Conservation (phyloP, 2,329 filamentous ascomycete species). For the Dothideomycetidae sp. region DNA sequence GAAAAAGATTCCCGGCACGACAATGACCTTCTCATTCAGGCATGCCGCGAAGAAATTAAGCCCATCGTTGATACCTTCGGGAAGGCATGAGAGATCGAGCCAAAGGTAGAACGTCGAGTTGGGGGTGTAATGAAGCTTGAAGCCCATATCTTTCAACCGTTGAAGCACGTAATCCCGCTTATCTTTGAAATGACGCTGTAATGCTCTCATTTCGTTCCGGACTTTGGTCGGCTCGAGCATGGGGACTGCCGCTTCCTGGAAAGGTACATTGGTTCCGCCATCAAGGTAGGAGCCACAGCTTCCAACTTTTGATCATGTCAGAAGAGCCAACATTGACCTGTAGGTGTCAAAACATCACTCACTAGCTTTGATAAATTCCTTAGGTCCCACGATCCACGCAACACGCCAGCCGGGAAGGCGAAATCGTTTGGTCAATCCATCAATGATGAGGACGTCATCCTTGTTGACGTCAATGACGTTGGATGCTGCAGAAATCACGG, state of each 20-base stretch:
- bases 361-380: no score
- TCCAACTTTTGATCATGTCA: no score
- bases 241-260: conserved; percentile 82
- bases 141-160: conserved; percentile 72
- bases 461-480: conserved; percentile 83
- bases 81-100: conserved; percentile 51
- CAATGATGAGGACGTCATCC: conserved; percentile 76
- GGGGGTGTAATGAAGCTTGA: conserved; percentile 63
- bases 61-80: conserved; percentile 75
- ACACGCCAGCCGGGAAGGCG: conserved; percentile 92
- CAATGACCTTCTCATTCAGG: conserved; percentile 85
- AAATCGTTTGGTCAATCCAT: conserved; percentile 93
- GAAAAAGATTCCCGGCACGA: conserved; percentile 96
- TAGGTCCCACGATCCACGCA: conserved; percentile 89
- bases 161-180: conserved; percentile 86
- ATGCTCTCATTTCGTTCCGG: conserved; percentile 69
- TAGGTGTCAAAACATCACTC: no score
- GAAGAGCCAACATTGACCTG: no score
- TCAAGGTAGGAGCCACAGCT: conserved; percentile 90
- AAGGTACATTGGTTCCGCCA: conserved; percentile 84
- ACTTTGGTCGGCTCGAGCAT: conserved; percentile 86
- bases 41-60: conserved; percentile 96
- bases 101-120: conserved; percentile 93
- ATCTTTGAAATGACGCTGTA: conserved; percentile 78
- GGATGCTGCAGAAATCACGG: conserved; percentile 74